Evolutionary conservation across 257 asterid genomes (phyloP).

Genomic region (Leptodermis oblonga): DNA sequence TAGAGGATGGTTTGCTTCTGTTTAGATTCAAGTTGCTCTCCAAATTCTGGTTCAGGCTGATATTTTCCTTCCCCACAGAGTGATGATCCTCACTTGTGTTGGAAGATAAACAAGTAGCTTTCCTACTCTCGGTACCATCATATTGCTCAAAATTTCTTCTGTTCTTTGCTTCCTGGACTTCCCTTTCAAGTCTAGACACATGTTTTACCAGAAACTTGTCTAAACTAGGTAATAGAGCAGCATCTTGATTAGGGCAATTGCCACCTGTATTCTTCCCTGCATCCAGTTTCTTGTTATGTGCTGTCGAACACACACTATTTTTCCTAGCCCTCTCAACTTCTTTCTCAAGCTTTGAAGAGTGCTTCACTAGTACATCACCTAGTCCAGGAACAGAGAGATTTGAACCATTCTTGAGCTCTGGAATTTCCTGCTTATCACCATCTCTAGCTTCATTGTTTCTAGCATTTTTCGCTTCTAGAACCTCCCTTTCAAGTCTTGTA

Average conservation of each 20-base stretch:
- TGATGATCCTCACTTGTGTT: background rate
- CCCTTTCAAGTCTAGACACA: slow-evolving; percentile 68
- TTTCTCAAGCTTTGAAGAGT: slow-evolving; percentile 66
- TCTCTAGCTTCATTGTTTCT: slow-evolving; percentile 36
- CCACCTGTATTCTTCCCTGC: background rate
- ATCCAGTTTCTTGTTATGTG: slow-evolving; percentile 23
- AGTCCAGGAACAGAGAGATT: slow-evolving; percentile 36
- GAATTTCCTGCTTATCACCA: slow-evolving; percentile 23
- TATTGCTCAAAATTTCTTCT: slow-evolving; percentile 20
- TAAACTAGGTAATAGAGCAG: slow-evolving; percentile 50
- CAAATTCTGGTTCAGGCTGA: slow-evolving; percentile 37
- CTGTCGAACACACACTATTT: slow-evolving; percentile 18
- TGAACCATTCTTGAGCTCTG: slow-evolving; percentile 10
- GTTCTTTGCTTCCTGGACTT: slow-evolving; percentile 67
- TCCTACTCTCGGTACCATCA: slow-evolving; percentile 10
- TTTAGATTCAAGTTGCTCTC: slow-evolving; percentile 8
- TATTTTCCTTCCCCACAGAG: slow-evolving; percentile 48
- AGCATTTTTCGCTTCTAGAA: slow-evolving; percentile 73
- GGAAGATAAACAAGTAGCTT: background rate
- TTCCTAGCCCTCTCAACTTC: slow-evolving; percentile 48
- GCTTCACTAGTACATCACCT: slow-evolving; percentile 46
- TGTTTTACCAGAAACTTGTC: slow-evolving; percentile 70
- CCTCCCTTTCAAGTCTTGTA: slow-evolving; percentile 90
- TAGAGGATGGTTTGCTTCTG: background rate
- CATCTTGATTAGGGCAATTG: slow-evolving; percentile 22